Evolutionary conservation across 2,329 filamentous ascomycete genomes (phyloP).

Genomic region (Trichoderma breve): DNA sequence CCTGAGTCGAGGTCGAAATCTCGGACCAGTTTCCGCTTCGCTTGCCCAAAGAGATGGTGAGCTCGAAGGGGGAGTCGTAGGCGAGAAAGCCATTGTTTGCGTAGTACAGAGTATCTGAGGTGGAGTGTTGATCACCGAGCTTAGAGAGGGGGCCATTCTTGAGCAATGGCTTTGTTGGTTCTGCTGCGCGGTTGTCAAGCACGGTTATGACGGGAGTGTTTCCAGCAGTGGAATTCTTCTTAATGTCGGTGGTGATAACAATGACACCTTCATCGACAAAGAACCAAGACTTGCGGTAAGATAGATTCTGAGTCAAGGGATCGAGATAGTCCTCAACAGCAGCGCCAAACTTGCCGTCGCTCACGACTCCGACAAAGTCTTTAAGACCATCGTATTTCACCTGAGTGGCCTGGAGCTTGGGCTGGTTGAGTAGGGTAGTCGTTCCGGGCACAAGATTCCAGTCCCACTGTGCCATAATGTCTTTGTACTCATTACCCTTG

Average conservation of each 20-base stretch:
- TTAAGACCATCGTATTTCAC: slow-evolving; percentile 21
- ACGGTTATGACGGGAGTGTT: slow-evolving; percentile 23
- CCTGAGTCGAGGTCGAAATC: slow-evolving; percentile 26
- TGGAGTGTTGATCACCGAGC: neutral
- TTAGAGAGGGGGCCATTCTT: slow-evolving; percentile 15
- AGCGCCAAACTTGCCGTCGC: slow-evolving; percentile 24
- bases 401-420: slow-evolving; percentile 6
- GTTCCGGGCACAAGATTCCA: slow-evolving; percentile 29
- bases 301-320: slow-evolving; percentile 22
- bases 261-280: slow-evolving; percentile 25
- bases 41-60: slow-evolving; percentile 23
- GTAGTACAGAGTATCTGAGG: slow-evolving; percentile 22
- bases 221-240: slow-evolving; percentile 6
- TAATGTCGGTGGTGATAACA: slow-evolving; percentile 22
- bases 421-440: slow-evolving; percentile 24
- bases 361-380: slow-evolving; percentile 28
- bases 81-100: slow-evolving; percentile 26
- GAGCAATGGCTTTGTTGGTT: slow-evolving; percentile 18
- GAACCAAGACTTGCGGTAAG: slow-evolving; percentile 28
- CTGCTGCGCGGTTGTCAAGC: slow-evolving; percentile 25
- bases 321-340: slow-evolving; percentile 26
- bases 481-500: slow-evolving; percentile 28
- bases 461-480: slow-evolving; percentile 28
- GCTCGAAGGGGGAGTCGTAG: slow-evolving; percentile 23
- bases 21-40: slow-evolving; percentile 27